Evolutionary conservation across 148 eudicot species (phyloP), one percentile per base, ranked within the genome.

Genomic region (Diospyros lotus): DNA sequence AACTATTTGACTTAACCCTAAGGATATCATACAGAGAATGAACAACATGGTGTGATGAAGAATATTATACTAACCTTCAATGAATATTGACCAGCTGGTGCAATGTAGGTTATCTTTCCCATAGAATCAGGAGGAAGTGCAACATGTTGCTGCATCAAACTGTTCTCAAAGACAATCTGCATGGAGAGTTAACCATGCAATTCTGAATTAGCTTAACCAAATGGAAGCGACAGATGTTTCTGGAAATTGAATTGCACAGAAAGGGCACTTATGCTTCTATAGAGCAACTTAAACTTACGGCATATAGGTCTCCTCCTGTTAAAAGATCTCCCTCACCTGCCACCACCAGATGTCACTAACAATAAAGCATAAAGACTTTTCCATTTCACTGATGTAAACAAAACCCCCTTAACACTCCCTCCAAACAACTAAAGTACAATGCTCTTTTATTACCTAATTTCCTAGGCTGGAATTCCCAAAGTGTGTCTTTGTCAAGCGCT

Each of bases 251-350:
- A 6, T 53, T 50, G n/a, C 13, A 66, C 4, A 74, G 74, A 53
- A 55, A 69, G 61, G 44, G 39, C 42, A 15, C 52, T 41, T 75
- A 80, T 51, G 50, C 18, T 64, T 67, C 71, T 12, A 3, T 42
- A 76, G 43, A 64, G 45, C 17, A 51, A 53, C 13, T 69, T 41
- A 1, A 85, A 91, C 97, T 93, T 89, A 96, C 99, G 63, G 95
- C 99, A 87, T 96, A 93, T 52, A 96, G 82, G 82, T 96, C 99
- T 83, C 99, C 99, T 76, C 99, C 97, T 66, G 98, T 96, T 73
- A 96, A 73, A 84, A 82, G 80, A 82, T 93, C 99, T 6, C 99
- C 99, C 81, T 93, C 99, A 64, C 99, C 98, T 95, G 89, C 53
- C 73, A 82, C 66, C 61, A 79, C 48, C 65, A 51, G 51, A 77